phyloP scores from a whole-genome alignment of 2,329 filamentous ascomycete species.

The Microdochium paspali region DNA sequence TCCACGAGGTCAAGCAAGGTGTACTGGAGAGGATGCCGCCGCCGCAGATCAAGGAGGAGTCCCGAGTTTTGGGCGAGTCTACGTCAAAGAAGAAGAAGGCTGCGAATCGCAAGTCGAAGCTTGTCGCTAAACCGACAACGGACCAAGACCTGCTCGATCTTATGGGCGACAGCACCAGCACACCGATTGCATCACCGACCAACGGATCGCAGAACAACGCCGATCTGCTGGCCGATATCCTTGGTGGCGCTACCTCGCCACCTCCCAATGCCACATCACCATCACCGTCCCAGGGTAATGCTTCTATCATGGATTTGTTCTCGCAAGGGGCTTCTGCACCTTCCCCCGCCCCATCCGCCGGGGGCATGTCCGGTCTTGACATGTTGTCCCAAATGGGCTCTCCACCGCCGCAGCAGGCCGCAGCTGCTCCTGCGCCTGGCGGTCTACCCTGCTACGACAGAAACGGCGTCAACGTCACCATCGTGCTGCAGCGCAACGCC shows the following conservation, averaged over 20 bases:
- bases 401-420: slow-evolving; percentile 35
- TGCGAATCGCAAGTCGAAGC: slow-evolving; percentile 64
- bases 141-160: slow-evolving; percentile 91
- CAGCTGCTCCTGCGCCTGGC: slow-evolving; percentile 30
- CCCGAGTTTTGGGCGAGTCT: slow-evolving; percentile 78
- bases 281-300: slow-evolving; percentile 45
- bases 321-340: slow-evolving; percentile 32
- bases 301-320: slow-evolving; percentile 90
- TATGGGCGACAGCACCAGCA: slow-evolving; percentile 67
- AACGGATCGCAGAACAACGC: slow-evolving; percentile 60
- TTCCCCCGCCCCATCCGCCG: slow-evolving; percentile 30
- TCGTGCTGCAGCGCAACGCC: slow-evolving; percentile 76
- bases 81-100: slow-evolving; percentile 58
- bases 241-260: slow-evolving; percentile 60
- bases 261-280: slow-evolving; percentile 33
- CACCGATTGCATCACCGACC: slow-evolving; percentile 47
- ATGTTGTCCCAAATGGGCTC: slow-evolving; percentile 39
- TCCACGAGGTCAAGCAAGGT: slow-evolving; percentile 77
- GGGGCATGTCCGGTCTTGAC: slow-evolving; percentile 35
- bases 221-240: slow-evolving; percentile 84
- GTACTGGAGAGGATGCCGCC: slow-evolving; percentile 97
- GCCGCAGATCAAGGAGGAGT: slow-evolving; percentile 93
- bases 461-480: slow-evolving; percentile 71
- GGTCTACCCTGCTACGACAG: slow-evolving; percentile 74
- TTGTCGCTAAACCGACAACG: slow-evolving; percentile 61